Evolutionary conservation across 2,329 filamentous ascomycete genomes (phyloP).

Genomic region (Ceratocystis variospora): DNA sequence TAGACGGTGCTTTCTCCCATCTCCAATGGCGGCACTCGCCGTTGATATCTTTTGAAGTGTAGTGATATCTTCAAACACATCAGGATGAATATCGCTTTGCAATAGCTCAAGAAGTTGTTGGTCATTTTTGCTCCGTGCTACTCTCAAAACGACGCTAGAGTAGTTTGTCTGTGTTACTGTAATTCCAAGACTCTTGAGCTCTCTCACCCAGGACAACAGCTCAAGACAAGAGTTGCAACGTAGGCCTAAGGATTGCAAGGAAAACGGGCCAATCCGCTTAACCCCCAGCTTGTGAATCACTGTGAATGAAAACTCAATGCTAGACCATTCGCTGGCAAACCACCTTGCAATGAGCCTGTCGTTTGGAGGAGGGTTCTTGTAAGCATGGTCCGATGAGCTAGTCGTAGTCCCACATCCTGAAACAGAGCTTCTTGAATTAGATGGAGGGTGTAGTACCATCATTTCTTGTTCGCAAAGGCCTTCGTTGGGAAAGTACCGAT

Average conservation of each 20-base stretch:
- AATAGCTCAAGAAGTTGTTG: slow-evolving; percentile 34
- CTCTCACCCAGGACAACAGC: slow-evolving; percentile 1
- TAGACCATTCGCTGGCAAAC: slow-evolving; percentile 60
- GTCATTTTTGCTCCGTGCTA: slow-evolving; percentile 45
- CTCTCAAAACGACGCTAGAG: slow-evolving; percentile 47
- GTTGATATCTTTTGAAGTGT: slow-evolving; percentile 30
- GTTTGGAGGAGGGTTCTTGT: slow-evolving; percentile 29
- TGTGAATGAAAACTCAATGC: slow-evolving; percentile 56
- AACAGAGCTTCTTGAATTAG: background rate
- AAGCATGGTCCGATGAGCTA: background rate
- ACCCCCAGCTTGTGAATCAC: slow-evolving; percentile 59
- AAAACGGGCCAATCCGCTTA: slow-evolving; percentile 56
- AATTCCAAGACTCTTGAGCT: slow-evolving; percentile 39
- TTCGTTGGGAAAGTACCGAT: slow-evolving; percentile 33
- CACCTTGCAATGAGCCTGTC: slow-evolving; percentile 64
- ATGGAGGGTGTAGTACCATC: slow-evolving; percentile 18
- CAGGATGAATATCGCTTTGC: slow-evolving; percentile 39
- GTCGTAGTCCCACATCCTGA: background rate
- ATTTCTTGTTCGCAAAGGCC: slow-evolving; percentile 29
- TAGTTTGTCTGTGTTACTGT: slow-evolving; percentile 50
- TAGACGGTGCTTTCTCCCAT: slow-evolving; percentile 32
- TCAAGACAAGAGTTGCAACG: slow-evolving; percentile 27
- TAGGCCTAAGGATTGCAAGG: slow-evolving; percentile 62
- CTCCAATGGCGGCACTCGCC: slow-evolving; percentile 24
- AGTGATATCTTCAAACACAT: slow-evolving; percentile 38